Evolutionary conservation across 768 basidiomycete genomes (phyloP), one percentile per base, ranked within the genome.

Genomic region (Rubroboletus pulcherrimus): DNA sequence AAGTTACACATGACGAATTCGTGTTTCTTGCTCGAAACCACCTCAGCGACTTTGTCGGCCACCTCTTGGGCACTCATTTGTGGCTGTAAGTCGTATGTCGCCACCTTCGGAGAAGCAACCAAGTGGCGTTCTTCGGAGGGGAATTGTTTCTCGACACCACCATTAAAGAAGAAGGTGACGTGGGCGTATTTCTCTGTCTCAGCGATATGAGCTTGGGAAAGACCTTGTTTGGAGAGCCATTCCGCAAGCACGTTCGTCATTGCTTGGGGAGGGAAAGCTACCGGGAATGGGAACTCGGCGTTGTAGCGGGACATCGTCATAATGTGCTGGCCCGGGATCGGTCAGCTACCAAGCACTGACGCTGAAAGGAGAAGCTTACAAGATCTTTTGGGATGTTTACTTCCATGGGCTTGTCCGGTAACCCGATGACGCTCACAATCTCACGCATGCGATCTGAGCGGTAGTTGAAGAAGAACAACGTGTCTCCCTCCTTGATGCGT

Each of bases 161-260:
- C 95, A 72, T 96, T 97, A 82, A 97, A 96, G 82, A 96, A 97
- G 79, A 97, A 96, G 0, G 94, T 98, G 53, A 98, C 91, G 67
- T 98, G 94, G 2, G 93, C 93, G 71, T 95, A 98, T 74, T 98
- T 96, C 71, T 96, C 94, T n/a, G 94, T 96, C 71, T 97, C 94
- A 82, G 93, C 94, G 51, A 97, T 83, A 66, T 96, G 94, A 3
- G 87, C 87, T 66, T 97, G 95, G 68, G 87, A 91, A 55, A 89
- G 66, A 9, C 81, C 91, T 55, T 93, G 74, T 64, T 84, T 87
- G 34, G 83, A 77, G 24, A 97, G 80, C 89, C 91, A 93, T 67
- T 97, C 94, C 0, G 94, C 93, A 15, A 98, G 83, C 45, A 97
- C 93, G 71, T 98, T 93, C 57, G 87, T 87, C 94, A 96, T 96